A percentile compares a stretch with the other conserved stretches of the same genome.
phyloP scores from a whole-genome alignment of 805 yeast genomes.

The Kazachstania kunashirensis region DNA sequence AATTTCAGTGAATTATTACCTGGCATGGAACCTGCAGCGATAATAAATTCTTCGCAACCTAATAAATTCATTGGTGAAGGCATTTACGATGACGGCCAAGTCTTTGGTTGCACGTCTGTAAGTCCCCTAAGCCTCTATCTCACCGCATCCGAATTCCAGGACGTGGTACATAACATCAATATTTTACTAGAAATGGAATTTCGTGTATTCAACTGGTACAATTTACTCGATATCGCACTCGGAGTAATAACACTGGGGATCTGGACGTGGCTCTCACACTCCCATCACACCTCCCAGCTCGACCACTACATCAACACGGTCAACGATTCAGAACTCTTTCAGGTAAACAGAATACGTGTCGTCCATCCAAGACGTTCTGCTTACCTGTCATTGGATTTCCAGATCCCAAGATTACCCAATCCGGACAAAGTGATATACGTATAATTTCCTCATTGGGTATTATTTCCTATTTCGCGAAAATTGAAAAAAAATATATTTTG shows the following conservation, averaged over 20 bases:
- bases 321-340: constrained; percentile 22
- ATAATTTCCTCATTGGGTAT: too few relatives aligned
- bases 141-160: constrained; percentile 31
- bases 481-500: too few relatives aligned
- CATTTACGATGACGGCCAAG: constrained; percentile 31
- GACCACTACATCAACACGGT: constrained; percentile 34
- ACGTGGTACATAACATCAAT: constrained; percentile 40
- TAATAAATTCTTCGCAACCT: constrained; percentile 17
- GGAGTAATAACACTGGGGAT: constrained; percentile 36
- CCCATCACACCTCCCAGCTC: constrained; percentile 17
- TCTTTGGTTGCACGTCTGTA: constrained; percentile 44
- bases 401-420: constrained; percentile 8
- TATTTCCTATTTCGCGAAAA: too few relatives aligned
- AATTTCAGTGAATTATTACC: constrained; percentile 47
- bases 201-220: constrained; percentile 32
- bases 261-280: constrained; percentile 31
- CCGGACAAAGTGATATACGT: background rate
- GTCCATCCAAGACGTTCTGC: constrained; percentile 46
- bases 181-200: constrained; percentile 32
- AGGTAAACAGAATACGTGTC: constrained; percentile 28
- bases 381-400: constrained; percentile 35
- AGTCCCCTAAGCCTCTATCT: constrained; percentile 40
- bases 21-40: constrained; percentile 57
- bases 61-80: constrained; percentile 33
- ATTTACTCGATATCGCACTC: constrained; percentile 30